phyloP scores from a whole-genome alignment of 805 yeast species.

The Saccharomycopsis microspora region DNA sequence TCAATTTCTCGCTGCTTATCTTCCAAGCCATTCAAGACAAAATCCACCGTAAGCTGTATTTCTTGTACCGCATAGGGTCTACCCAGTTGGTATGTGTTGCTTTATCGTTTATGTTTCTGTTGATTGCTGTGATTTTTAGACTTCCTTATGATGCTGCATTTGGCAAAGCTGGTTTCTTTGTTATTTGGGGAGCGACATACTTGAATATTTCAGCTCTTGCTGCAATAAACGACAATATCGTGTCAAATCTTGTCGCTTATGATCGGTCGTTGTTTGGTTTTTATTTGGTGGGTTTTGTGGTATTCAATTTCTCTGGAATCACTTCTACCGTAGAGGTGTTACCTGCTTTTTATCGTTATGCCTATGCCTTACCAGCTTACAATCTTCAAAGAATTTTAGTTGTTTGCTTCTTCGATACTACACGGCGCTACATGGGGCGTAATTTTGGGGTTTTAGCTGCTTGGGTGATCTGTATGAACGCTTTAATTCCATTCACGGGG shows the following conservation, averaged over 20 bases:
- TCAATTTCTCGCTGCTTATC: slow-evolving; percentile 9
- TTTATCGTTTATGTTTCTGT: slow-evolving; percentile 44
- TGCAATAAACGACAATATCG: slow-evolving; percentile 55
- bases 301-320: slow-evolving; percentile 55
- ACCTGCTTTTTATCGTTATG: slow-evolving; percentile 23
- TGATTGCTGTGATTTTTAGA: slow-evolving; percentile 58
- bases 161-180: slow-evolving; percentile 62
- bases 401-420: slow-evolving; percentile 11
- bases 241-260: slow-evolving; percentile 35
- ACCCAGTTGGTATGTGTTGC: slow-evolving; percentile 44
- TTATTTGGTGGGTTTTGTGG: slow-evolving; percentile 64
- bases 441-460: slow-evolving; percentile 6
- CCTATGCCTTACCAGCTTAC: slow-evolving; percentile 23
- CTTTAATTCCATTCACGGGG: slow-evolving; percentile 5
- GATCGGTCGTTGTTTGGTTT: slow-evolving; percentile 56
- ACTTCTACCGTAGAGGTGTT: slow-evolving; percentile 46
- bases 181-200: slow-evolving; percentile 60
- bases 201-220: slow-evolving; percentile 70
- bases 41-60: slow-evolving; percentile 20
- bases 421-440: slow-evolving; percentile 7
- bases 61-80: slow-evolving; percentile 39
- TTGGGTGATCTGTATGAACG: slow-evolving; percentile 2
- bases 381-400: slow-evolving; percentile 15
- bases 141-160: slow-evolving; percentile 45
- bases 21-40: slow-evolving; percentile 8